Percentiles rank a stretch among this genome's conserved stretches.
phyloP scores from a whole-genome alignment of 75 land plant genomes.

The Pseudotsuga menziesii region DNA sequence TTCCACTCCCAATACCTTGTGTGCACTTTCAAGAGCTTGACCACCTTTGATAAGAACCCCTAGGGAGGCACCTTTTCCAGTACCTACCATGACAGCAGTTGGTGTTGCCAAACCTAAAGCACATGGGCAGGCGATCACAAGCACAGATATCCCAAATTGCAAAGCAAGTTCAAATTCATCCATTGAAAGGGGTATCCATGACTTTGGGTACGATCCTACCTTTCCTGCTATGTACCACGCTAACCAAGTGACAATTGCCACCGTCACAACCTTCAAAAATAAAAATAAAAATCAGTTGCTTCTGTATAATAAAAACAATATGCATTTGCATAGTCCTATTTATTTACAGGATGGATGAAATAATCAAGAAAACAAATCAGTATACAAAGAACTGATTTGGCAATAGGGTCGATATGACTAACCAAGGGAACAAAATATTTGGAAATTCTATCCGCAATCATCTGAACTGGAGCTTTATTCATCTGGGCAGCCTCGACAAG shows the following conservation, averaged over 20 bases:
- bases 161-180: conserved; percentile 34
- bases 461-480: conserved; percentile 37
- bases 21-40: conserved; percentile 25
- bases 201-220: conserved; percentile 15
- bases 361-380: neutral
- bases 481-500: conserved; percentile 39
- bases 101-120: conserved; percentile 37
- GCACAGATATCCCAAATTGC: conserved; percentile 31
- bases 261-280: conserved; percentile 24
- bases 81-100: conserved; percentile 40
- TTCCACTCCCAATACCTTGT: conserved; percentile 15
- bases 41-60: conserved; percentile 41
- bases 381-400: neutral
- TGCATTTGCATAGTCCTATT: no score
- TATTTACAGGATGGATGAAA: neutral
- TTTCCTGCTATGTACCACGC: conserved; percentile 27
- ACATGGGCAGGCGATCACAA: conserved; percentile 37
- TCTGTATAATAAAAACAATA: no score
- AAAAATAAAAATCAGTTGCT: conserved; percentile 4
- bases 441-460: conserved; percentile 29
- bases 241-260: conserved; percentile 21
- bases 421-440: conserved; percentile 39
- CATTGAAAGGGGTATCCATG: conserved; percentile 30
- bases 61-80: conserved; percentile 30
- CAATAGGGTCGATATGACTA: conserved; percentile 8